These are phyloP conservation scores for Nigrospora sphaerica DNA, from an alignment of 2,329 filamentous ascomycete genomes.

Conservation along the genomic window DNA sequence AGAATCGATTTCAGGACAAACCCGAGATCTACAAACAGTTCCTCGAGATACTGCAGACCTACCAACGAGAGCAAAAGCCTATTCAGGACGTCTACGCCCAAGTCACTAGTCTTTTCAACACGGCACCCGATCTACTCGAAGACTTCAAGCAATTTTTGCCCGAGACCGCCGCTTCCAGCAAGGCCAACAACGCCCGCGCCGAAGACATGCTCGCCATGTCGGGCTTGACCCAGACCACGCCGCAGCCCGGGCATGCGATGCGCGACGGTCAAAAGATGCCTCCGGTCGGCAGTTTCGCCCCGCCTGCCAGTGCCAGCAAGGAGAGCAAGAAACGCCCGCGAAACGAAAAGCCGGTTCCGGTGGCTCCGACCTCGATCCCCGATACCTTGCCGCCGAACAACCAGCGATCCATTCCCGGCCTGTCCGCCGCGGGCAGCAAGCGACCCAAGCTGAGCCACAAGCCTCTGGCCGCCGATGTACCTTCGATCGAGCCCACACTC, in stretches of 20 bases:
- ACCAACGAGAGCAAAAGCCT: slow-evolving; percentile 94
- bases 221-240: slow-evolving; percentile 39
- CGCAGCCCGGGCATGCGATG: slow-evolving; percentile 40
- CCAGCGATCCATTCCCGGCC: slow-evolving; percentile 26
- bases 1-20: slow-evolving; percentile 95
- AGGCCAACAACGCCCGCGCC: slow-evolving; percentile 51
- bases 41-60: slow-evolving; percentile 94
- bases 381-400: slow-evolving; percentile 32
- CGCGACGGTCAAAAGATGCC: slow-evolving; percentile 73
- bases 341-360: slow-evolving; percentile 45
- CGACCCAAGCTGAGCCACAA: slow-evolving; percentile 70
- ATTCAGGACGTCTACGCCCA: slow-evolving; percentile 98
- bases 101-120: slow-evolving; percentile 88
- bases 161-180: slow-evolving; percentile 59
- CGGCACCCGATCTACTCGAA: slow-evolving; percentile 87
- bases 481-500: slow-evolving; percentile 74
- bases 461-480: slow-evolving; percentile 49
- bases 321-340: slow-evolving; percentile 84
- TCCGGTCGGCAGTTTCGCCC: slow-evolving; percentile 90
- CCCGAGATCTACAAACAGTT: slow-evolving; percentile 99
- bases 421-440: slow-evolving; percentile 41
- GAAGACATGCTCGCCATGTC: slow-evolving; percentile 58
- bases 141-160: slow-evolving; percentile 99
- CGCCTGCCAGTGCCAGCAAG: slow-evolving; percentile 71
- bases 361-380: slow-evolving; percentile 26